A percentile compares a stretch with the other conserved stretches of the same genome.
Conservation (phyloP, 2,329 filamentous ascomycete species). For the Aspergillus ruber region DNA sequence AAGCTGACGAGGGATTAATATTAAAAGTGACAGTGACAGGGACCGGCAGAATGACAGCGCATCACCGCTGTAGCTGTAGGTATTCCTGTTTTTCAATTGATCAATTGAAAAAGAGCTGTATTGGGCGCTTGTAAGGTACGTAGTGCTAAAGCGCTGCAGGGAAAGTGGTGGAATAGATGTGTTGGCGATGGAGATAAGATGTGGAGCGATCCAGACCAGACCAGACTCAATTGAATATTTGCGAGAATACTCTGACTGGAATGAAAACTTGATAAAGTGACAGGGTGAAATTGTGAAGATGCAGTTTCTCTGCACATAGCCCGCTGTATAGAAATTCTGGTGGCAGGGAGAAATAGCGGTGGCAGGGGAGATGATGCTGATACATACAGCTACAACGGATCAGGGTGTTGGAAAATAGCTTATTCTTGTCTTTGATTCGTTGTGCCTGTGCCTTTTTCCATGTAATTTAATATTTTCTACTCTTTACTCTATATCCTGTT, state of each 20-base stretch:
- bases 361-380: slow-evolving; percentile 4
- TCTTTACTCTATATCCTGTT: no score
- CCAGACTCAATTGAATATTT: background rate
- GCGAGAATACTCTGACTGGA: background rate
- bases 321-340: slow-evolving; percentile 16
- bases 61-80: background rate
- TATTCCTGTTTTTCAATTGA: background rate
- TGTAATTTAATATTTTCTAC: no score
- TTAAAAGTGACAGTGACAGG: background rate
- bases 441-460: background rate
- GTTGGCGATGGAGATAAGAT: background rate
- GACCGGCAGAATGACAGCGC: background rate
- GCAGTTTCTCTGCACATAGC: background rate
- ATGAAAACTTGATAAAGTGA: slow-evolving; percentile 4
- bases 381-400: background rate
- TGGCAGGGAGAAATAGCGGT: slow-evolving; percentile 17
- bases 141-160: background rate
- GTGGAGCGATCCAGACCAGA: background rate
- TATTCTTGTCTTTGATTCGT: background rate
- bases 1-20: background rate
- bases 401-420: no score
- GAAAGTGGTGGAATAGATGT: background rate
- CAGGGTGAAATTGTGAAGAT: slow-evolving; percentile 7
- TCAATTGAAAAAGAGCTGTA: background rate
- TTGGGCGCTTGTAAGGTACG: background rate